Conservation (phyloP, 2,329 filamentous ascomycete species). For the Microsporum ferrugineum region DNA sequence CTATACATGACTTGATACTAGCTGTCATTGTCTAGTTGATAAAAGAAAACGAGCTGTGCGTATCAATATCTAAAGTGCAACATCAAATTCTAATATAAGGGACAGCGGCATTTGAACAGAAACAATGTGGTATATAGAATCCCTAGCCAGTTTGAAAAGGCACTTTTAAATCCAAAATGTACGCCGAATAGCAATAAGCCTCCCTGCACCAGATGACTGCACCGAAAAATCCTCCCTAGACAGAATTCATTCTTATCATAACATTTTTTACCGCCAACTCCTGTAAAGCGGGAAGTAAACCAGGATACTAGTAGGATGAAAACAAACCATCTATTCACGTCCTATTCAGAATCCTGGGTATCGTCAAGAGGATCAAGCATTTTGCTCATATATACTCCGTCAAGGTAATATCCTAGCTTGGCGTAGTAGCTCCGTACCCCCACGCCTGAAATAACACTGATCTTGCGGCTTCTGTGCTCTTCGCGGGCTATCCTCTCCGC, state of each 20-base stretch:
- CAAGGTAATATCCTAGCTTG: conserved; percentile 83
- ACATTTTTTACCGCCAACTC: neutral
- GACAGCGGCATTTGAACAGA: no score
- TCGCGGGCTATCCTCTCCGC: conserved; percentile 89
- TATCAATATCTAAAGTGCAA: neutral
- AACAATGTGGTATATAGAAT: neutral
- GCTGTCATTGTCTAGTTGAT: neutral
- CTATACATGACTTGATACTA: no score
- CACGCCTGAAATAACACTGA: conserved; percentile 95
- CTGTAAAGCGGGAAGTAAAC: neutral
- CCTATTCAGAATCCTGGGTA: neutral
- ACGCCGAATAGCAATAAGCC: neutral
- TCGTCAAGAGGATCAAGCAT: conserved; percentile 32
- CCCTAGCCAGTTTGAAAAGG: neutral
- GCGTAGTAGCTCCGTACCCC: conserved; percentile 92
- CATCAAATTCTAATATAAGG: neutral
- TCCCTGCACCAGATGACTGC: neutral
- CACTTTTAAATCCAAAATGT: neutral
- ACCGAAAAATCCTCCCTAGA: neutral
- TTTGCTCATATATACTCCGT: conserved; percentile 68
- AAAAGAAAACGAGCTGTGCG: neutral
- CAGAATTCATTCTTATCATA: neutral
- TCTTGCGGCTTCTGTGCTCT: conserved; percentile 87
- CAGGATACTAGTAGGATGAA: neutral
- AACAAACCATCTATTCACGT: neutral